These are phyloP conservation scores for Climacium dendroides DNA, from an alignment of 225 moss, liverwort and hornwort genomes.

Conservation along the genomic window DNA sequence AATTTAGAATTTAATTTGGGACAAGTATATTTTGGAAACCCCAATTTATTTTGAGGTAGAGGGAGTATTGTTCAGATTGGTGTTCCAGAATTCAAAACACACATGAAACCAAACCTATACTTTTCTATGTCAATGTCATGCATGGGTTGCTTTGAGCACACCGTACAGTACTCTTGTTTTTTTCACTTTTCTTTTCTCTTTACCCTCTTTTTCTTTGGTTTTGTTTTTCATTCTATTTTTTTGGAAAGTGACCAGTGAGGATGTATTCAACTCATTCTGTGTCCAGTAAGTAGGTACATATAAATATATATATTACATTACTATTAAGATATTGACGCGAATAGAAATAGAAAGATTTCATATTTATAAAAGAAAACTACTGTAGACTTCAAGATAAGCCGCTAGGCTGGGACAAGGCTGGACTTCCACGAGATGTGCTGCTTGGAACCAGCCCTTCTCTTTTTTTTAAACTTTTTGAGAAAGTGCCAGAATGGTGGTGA, in stretches of 20 bases:
- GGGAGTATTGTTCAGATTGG: not conserved
- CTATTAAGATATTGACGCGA: not conserved
- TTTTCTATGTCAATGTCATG: not conserved
- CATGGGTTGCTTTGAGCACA: not conserved
- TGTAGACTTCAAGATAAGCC: not conserved
- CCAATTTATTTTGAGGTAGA: no score
- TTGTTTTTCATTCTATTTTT: not conserved
- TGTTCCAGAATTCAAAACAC: not conserved
- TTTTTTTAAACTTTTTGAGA: no score
- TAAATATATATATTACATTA: no score
- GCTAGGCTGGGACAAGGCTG: not conserved
- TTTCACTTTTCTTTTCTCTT: not conserved
- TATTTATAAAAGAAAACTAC: not conserved
- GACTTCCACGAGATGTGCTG: not conserved
- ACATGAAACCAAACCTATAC: not conserved
- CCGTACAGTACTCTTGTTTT: not conserved
- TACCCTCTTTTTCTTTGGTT: not conserved
- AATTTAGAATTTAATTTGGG: no score
- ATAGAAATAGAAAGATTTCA: not conserved
- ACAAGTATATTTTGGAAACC: no score
- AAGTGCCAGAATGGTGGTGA: no score
- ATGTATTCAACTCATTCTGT: not conserved
- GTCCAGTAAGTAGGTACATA: no score
- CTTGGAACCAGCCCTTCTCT: no score
- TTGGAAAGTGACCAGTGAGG: not conserved